Evolutionary conservation across 192 early-diverging fungal genomes (phyloP).

Genomic region (Gonapodya prolifera): DNA sequence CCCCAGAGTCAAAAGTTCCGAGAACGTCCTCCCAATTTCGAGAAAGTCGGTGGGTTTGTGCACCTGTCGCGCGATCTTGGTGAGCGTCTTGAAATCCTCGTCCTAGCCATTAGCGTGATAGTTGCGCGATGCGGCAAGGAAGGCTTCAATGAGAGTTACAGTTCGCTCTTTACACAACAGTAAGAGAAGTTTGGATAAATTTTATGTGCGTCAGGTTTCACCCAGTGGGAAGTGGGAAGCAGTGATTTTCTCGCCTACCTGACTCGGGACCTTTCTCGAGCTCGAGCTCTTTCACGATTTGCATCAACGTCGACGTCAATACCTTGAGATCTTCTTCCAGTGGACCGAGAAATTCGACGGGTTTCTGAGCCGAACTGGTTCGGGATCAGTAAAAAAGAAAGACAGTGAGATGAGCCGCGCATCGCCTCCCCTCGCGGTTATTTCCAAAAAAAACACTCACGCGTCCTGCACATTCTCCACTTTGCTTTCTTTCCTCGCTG

Average conservation of each 20-base stretch:
- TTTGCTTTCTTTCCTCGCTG: no score
- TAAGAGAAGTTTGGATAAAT: not conserved
- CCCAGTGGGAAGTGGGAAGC: not conserved
- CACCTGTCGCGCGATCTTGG: constrained; percentile 6
- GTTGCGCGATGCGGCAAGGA: constrained; percentile 12
- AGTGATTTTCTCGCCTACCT: no score
- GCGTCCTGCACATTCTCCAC: no score
- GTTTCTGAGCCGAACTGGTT: not conserved
- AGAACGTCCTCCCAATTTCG: constrained; percentile 18
- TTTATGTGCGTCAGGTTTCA: not conserved
- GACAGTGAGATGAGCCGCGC: no score
- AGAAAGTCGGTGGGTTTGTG: constrained; percentile 5
- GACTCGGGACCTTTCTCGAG: not conserved
- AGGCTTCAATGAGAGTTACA: constrained; percentile 7
- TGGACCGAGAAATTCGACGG: not conserved
- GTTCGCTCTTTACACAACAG: constrained; percentile 9
- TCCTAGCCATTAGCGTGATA: constrained; percentile 11
- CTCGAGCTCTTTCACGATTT: not conserved
- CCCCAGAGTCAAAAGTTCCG: constrained; percentile 19
- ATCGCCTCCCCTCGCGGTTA: no score
- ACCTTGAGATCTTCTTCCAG: not conserved
- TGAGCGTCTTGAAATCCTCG: constrained; percentile 13
- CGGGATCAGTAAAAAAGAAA: no score
- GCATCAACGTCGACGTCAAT: not conserved
- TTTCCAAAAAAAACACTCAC: no score